Evolutionary conservation across 1,284 basidiomycete species (phyloP).

Genomic region (Pseudozyma thailandica): DNA sequence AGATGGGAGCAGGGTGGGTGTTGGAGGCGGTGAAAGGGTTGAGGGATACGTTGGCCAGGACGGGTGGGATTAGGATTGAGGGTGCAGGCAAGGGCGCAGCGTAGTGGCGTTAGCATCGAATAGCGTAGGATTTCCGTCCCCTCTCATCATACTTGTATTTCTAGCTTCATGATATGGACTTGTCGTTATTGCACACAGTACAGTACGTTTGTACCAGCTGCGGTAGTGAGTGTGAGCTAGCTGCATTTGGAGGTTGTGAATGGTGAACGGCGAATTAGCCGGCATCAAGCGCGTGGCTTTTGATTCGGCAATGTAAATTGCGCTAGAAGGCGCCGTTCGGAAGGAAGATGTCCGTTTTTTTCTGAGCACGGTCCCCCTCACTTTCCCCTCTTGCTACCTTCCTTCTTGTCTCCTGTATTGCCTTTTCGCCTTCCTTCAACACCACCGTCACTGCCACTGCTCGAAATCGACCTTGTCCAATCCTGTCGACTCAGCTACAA

Average conservation of each 20-base stretch:
- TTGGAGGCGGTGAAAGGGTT: constrained; percentile 43
- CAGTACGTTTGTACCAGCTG: too few relatives aligned
- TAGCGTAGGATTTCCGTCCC: background rate
- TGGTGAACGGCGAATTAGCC: background rate
- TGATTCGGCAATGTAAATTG: too few relatives aligned
- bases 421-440: background rate
- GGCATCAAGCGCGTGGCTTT: too few relatives aligned
- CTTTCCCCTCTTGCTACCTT: too few relatives aligned
- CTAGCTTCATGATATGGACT: background rate
- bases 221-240: too few relatives aligned
- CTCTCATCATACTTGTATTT: background rate
- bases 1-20: constrained; percentile 47
- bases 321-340: too few relatives aligned
- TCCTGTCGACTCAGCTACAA: too few relatives aligned
- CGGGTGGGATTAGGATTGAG: constrained; percentile 14
- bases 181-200: background rate
- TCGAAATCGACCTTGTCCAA: constrained; percentile 4
- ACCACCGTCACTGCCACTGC: background rate
- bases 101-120: background rate
- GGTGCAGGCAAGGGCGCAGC: constrained; percentile 4
- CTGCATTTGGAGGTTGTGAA: too few relatives aligned
- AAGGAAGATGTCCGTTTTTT: too few relatives aligned
- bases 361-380: too few relatives aligned
- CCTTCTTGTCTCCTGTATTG: background rate
- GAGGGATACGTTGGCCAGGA: constrained; percentile 42